Base-by-base conservation (phyloP, 805 yeast genomes). In the Candida montana region DNA sequence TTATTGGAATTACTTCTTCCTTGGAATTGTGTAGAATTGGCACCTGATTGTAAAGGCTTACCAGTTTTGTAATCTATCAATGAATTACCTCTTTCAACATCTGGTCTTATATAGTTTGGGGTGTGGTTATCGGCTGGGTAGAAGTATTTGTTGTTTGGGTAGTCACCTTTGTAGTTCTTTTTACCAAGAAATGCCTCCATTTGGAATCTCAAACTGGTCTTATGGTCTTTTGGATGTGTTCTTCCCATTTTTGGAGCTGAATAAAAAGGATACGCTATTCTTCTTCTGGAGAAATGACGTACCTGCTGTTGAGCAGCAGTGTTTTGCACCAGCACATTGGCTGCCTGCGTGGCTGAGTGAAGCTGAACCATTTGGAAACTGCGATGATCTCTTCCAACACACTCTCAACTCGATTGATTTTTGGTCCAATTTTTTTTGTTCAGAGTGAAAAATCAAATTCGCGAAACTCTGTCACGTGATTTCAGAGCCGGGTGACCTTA, bases 161-260 rank as follows among this genome's bases (percentile, higher is more conserved):
- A 85, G 50, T 86, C 88, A 16, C 96, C 96, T 61, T 83, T 81
- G 64, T 77, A 77, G 63, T 87, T 88, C 59, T 72, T 77, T 30
- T 91, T 91, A 3, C 97, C 97, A 42, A 89, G 67, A 65, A 87
- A 89, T 49, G 73, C 77, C 50, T 78, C 76, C 75, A 88, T 68
- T 31, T 79, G 77, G 58, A 76, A 71, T 53, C 75, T 76, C 57
- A 83, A 69, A 44, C 74, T 75, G 8, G 84, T 72, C 39, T 69
- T 72, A 47, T 68, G 71, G 37, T 54, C 54, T 45, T 64, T 62
- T 45, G 67, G 68, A 53, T 60, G 67, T 48, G 60, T 61, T 53
- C 62, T 63, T n/a, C 64, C 62, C 46, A 65, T 51, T 45, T 66
- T 66, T 41, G 69, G 64, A 44, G 65, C 68, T n/a, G 71, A 70